Conservation (phyloP, 805 yeast species). For the Pichia californica region DNA sequence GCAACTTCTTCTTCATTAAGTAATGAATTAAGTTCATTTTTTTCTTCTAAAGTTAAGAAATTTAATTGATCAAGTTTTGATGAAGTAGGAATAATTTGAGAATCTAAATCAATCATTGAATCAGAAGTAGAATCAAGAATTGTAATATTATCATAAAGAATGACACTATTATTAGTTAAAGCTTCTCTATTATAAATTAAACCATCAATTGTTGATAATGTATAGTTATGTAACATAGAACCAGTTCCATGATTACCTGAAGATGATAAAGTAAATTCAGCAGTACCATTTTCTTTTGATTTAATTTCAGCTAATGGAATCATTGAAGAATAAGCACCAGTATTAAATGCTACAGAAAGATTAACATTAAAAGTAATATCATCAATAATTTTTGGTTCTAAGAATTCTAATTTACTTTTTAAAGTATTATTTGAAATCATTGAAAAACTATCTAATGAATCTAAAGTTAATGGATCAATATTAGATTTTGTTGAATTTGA, state of each 20-base stretch:
- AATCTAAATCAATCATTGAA: neutral
- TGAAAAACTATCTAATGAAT: slow-evolving; percentile 17
- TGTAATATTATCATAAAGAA: slow-evolving; percentile 25
- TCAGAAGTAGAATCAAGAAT: neutral
- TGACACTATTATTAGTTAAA: slow-evolving; percentile 25
- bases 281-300: slow-evolving; percentile 39
- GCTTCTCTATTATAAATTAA: slow-evolving; percentile 27
- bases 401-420: slow-evolving; percentile 18
- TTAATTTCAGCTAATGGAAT: slow-evolving; percentile 20
- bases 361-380: slow-evolving; percentile 25
- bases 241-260: slow-evolving; percentile 44
- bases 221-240: slow-evolving; percentile 29
- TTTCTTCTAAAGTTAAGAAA: slow-evolving; percentile 3
- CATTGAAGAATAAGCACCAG: slow-evolving; percentile 5
- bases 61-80: neutral
- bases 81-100: neutral
- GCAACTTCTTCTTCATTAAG: slow-evolving; percentile 3
- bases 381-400: slow-evolving; percentile 16
- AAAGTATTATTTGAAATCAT: slow-evolving; percentile 28
- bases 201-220: slow-evolving; percentile 20
- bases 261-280: slow-evolving; percentile 37
- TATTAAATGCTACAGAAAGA: slow-evolving; percentile 20
- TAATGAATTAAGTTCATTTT: neutral
- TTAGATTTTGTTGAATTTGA: slow-evolving; percentile 23
- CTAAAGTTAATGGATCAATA: slow-evolving; percentile 18